Percentiles rank a stretch among this genome's conserved stretches.
phyloP scores from a whole-genome alignment of 2,329 filamentous ascomycete genomes.

The Apiospora phragmitis region DNA sequence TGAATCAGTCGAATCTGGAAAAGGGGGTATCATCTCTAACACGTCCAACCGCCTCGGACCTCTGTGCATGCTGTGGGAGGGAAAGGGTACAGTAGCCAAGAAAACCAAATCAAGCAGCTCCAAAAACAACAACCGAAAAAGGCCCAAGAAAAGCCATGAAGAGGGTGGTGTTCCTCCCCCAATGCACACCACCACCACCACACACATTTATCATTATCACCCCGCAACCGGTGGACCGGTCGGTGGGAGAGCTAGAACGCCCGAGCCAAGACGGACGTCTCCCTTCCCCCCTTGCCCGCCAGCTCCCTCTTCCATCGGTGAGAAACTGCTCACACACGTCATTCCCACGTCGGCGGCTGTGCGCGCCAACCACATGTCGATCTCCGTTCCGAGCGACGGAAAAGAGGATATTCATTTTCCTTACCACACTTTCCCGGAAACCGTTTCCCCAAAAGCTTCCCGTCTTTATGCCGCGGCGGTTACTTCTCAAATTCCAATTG shows the following conservation, averaged over 20 bases:
- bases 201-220: not conserved
- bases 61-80: not conserved
- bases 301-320: not conserved
- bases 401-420: not conserved
- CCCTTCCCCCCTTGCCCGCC: not conserved
- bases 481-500: not conserved
- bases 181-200: not conserved
- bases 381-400: not conserved
- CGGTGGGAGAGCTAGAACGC: conserved; percentile 1
- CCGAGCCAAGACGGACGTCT: not conserved
- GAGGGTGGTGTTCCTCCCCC: not conserved
- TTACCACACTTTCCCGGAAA: not conserved
- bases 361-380: not conserved
- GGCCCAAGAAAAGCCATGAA: not conserved
- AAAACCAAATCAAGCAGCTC: not conserved
- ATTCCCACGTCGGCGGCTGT: conserved; percentile 9
- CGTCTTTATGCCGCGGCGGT: not conserved
- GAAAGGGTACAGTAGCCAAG: not conserved
- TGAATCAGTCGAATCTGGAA: not conserved
- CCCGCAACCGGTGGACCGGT: conserved; percentile 7
- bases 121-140: not conserved
- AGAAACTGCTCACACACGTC: not conserved
- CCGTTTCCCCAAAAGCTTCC: not conserved
- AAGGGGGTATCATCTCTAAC: conserved; percentile 9
- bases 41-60: not conserved